Percentiles rank a stretch among this genome's conserved stretches.
Conservation (phyloP, 2,329 filamentous ascomycete genomes). For the Bipolaris zeicola region DNA sequence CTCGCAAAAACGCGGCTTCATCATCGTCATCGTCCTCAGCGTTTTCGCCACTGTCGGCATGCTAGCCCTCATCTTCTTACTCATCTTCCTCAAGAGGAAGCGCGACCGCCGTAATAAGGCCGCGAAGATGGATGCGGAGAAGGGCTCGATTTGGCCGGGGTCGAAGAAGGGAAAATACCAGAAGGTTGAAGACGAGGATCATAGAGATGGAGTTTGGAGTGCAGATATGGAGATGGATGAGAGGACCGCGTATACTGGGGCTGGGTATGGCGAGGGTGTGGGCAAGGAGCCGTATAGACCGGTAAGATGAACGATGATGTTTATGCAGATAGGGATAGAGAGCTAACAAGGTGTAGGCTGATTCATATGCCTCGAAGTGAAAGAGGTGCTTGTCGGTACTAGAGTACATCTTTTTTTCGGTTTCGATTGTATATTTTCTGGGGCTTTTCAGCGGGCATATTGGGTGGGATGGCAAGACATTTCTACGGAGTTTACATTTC, state of each 20-base stretch:
- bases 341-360: not conserved
- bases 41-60: constrained; percentile 9
- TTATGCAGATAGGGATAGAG: not conserved
- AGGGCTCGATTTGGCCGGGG: not conserved
- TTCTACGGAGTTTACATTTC: too few relatives aligned
- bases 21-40: constrained; percentile 10
- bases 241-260: not conserved
- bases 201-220: constrained; percentile 8
- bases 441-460: not conserved
- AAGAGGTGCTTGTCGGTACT: not conserved
- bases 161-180: constrained; percentile 3
- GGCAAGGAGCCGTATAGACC: not conserved
- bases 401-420: not conserved
- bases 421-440: too few relatives aligned
- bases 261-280: constrained; percentile 1
- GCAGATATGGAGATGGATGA: constrained; percentile 10
- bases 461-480: not conserved
- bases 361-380: not conserved
- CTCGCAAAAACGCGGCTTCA: constrained; percentile 3
- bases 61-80: constrained; percentile 6
- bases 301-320: not conserved
- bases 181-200: constrained; percentile 7
- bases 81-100: constrained; percentile 8
- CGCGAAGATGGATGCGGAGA: constrained; percentile 5
- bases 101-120: constrained; percentile 4